These are phyloP conservation scores for Articulospora tetracladia DNA, from an alignment of 495 filamentous ascomycete genomes.

Conservation along the genomic window DNA sequence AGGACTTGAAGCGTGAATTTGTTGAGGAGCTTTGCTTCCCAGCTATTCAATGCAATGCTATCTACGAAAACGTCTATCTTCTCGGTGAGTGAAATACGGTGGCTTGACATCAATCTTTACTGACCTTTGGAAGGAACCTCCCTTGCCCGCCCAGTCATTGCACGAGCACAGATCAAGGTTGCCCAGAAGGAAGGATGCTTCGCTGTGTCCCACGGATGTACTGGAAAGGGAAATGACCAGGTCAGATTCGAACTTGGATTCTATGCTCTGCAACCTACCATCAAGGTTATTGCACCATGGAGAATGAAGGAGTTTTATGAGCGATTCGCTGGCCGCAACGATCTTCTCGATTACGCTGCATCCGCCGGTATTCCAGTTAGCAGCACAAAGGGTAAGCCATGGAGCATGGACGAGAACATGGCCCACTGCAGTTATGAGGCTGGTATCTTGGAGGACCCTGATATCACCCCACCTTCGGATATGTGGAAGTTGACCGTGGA, in stretches of 20 bases:
- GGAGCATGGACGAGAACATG: constrained; percentile 85
- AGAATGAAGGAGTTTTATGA: constrained; percentile 79
- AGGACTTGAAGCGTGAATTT: constrained; percentile 71
- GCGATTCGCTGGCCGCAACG: constrained; percentile 77
- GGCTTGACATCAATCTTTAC: not conserved
- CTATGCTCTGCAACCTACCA: constrained; percentile 63
- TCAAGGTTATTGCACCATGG: constrained; percentile 91
- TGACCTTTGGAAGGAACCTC: constrained; percentile 47
- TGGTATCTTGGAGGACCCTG: constrained; percentile 69
- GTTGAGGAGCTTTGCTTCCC: constrained; percentile 84
- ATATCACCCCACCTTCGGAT: constrained; percentile 63
- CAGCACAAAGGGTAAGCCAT: constrained; percentile 83
- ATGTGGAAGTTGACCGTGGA: constrained; percentile 85
- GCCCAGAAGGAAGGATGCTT: constrained; percentile 66
- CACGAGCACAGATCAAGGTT: constrained; percentile 72
- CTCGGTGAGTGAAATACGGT: constrained; percentile 42
- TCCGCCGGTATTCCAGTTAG: constrained; percentile 79
- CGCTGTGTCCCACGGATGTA: constrained; percentile 74
- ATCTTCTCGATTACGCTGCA: constrained; percentile 83
- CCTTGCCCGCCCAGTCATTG: constrained; percentile 86
- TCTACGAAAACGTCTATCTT: constrained; percentile 81
- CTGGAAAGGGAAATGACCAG: constrained; percentile 85
- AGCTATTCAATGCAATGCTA: constrained; percentile 84
- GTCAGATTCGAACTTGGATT: constrained; percentile 83
- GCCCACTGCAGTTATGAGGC: constrained; percentile 91